Conservation (phyloP, 169 alveolate species). For the Plasmodium gonderi region DNA sequence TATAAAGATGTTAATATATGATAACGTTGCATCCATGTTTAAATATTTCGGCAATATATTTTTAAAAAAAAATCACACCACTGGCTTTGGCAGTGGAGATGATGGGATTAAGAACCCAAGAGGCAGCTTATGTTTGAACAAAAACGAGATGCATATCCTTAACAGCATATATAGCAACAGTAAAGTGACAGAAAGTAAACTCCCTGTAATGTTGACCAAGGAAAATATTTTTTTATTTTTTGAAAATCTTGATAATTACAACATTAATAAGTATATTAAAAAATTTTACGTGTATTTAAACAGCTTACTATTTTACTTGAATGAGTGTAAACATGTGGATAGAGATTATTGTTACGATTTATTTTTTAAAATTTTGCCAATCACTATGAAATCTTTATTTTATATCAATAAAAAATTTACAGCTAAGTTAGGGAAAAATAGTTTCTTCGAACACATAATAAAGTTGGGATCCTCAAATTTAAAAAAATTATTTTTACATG, state of each 20-base stretch:
- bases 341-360: slow-evolving; percentile 3
- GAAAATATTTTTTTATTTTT: slow-evolving; percentile 35
- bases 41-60: slow-evolving; percentile 46
- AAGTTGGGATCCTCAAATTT: slow-evolving; percentile 29
- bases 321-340: slow-evolving; percentile 45
- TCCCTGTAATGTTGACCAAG: slow-evolving; percentile 44
- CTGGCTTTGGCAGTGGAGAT: not conserved
- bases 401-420: slow-evolving; percentile 60
- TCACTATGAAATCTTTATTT: slow-evolving; percentile 59
- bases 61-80: not conserved
- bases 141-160: slow-evolving; percentile 13
- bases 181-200: slow-evolving; percentile 10
- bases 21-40: slow-evolving; percentile 30
- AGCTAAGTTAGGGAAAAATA: slow-evolving; percentile 21
- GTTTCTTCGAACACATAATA: slow-evolving; percentile 40
- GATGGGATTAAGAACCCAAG: not conserved
- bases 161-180: slow-evolving; percentile 12
- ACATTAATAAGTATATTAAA: slow-evolving; percentile 59
- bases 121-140: not conserved
- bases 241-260: slow-evolving; percentile 17
- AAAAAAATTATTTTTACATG: slow-evolving; percentile 12
- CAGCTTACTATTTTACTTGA: slow-evolving; percentile 33
- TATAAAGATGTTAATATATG: slow-evolving; percentile 35
- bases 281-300: slow-evolving; percentile 32
- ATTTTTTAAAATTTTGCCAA: slow-evolving; percentile 40